These are phyloP conservation scores for Phytopythium delawarense DNA, from an alignment of 352 stramenopile genomes.

Conservation along the genomic window DNA sequence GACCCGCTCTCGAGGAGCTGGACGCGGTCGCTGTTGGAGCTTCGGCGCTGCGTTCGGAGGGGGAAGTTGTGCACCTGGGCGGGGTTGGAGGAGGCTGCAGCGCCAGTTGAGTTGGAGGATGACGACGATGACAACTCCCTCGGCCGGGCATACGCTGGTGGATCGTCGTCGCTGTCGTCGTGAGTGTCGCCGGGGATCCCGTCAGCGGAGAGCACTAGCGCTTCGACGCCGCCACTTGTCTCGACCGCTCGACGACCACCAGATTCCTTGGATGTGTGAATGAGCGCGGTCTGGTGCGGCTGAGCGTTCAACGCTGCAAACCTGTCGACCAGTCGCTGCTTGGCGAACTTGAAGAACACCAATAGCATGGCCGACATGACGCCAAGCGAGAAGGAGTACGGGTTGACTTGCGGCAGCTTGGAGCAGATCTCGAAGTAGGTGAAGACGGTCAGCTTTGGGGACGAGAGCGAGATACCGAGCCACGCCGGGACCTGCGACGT, in stretches of 20 bases:
- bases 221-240: not conserved
- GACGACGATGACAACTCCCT: not conserved
- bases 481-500: slow-evolving; percentile 56
- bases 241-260: not conserved
- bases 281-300: slow-evolving; percentile 9
- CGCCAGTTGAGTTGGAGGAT: slow-evolving; percentile 19
- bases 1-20: slow-evolving; percentile 10
- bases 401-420: slow-evolving; percentile 45
- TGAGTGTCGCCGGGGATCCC: not conserved
- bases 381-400: slow-evolving; percentile 45
- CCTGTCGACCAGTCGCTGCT: slow-evolving; percentile 44
- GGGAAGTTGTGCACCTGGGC: slow-evolving; percentile 42
- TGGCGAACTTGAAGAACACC: slow-evolving; percentile 29
- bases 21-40: slow-evolving; percentile 22
- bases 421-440: slow-evolving; percentile 49
- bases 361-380: slow-evolving; percentile 47
- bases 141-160: not conserved
- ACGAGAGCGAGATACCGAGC: slow-evolving; percentile 49
- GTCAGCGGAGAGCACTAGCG: not conserved
- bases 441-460: slow-evolving; percentile 43
- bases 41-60: slow-evolving; percentile 29
- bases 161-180: not conserved
- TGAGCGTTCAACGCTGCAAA: slow-evolving; percentile 28
- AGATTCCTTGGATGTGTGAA: slow-evolving; percentile 7
- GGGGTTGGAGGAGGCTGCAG: slow-evolving; percentile 28